Evolutionary conservation across 2,329 filamentous ascomycete genomes (phyloP).

Genomic region (Fusarium coicis): DNA sequence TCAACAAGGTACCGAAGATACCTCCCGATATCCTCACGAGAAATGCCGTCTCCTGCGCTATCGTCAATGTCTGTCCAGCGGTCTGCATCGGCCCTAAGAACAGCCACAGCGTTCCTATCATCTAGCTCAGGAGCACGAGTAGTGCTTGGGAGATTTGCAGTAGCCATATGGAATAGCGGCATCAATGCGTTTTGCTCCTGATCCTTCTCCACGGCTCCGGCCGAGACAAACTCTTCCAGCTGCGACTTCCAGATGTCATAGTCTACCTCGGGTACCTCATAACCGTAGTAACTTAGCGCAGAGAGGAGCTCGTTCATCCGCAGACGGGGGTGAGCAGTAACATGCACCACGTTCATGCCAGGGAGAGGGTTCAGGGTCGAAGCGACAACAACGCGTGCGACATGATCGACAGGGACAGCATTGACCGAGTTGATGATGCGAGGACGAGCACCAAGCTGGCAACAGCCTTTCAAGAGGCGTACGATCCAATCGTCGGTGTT

Average conservation of each 20-base stretch:
- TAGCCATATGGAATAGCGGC: constrained; percentile 3
- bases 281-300: not conserved
- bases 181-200: not conserved
- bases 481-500: not conserved
- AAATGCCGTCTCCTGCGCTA: constrained; percentile 2
- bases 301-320: constrained; percentile 4
- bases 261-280: not conserved
- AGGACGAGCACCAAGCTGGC: not conserved
- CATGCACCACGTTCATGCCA: not conserved
- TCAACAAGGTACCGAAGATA: not conserved
- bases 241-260: constrained; percentile 1
- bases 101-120: not conserved
- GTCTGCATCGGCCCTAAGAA: not conserved
- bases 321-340: constrained; percentile 4
- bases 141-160: not conserved
- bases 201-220: not conserved
- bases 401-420: not conserved
- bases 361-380: not conserved
- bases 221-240: not conserved
- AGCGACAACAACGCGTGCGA: not conserved
- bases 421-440: not conserved
- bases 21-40: not conserved
- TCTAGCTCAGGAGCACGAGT: constrained; percentile 1
- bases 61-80: constrained; percentile 1
- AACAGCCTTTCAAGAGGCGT: not conserved